A percentile compares a stretch with the other conserved stretches of the same genome.
phyloP scores from a whole-genome alignment of 192 early-diverging fungal genomes.

The Physocladia obscura region DNA sequence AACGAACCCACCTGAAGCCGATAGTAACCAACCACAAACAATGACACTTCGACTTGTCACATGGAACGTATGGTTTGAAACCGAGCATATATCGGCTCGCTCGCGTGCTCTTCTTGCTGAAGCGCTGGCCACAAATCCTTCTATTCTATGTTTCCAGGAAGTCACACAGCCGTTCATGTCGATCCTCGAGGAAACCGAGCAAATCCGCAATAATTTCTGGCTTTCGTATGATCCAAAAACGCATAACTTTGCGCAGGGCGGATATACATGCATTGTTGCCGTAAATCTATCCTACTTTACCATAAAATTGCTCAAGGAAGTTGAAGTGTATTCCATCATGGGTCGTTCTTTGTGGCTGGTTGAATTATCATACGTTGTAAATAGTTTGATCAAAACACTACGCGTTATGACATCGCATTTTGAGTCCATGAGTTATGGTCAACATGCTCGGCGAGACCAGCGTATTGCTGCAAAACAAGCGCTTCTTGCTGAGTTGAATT shows the following conservation, averaged over 20 bases:
- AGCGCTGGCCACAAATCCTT: neutral
- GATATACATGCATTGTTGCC: neutral
- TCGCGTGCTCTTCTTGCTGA: neutral
- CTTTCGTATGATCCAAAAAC: neutral
- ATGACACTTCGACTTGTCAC: neutral
- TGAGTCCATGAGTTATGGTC: neutral
- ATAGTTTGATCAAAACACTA: too few relatives aligned
- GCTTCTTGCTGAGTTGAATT: neutral
- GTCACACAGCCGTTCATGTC: neutral
- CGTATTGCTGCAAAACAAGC: neutral
- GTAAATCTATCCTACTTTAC: neutral
- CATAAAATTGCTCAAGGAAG: neutral
- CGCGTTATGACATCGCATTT: neutral
- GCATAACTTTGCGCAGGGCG: too few relatives aligned
- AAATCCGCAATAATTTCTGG: neutral
- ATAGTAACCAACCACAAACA: neutral
- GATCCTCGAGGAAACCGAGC: neutral
- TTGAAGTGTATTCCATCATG: neutral
- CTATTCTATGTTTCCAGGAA: neutral
- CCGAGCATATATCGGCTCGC: neutral
- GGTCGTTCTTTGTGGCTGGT: neutral
- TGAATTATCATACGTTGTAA: neutral
- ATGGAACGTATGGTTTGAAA: neutral
- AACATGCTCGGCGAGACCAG: neutral
- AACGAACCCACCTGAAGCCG: neutral